These are phyloP conservation scores for Emergomyces pasteurianus DNA, from an alignment of 2,329 filamentous ascomycete species.

Conservation along the genomic window DNA sequence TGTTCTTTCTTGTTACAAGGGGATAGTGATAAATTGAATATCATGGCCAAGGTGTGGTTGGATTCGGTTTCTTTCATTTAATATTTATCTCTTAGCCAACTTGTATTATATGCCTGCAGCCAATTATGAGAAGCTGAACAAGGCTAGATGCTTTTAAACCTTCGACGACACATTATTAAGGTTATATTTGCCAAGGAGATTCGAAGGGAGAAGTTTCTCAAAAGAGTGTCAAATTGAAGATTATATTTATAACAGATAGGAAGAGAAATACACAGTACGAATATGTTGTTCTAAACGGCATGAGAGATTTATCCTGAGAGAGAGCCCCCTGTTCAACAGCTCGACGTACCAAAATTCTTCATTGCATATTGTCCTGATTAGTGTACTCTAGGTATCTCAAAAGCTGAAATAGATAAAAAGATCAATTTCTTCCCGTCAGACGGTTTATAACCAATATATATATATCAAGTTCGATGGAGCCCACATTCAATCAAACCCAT, in stretches of 20 bases:
- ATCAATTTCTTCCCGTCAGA: no score
- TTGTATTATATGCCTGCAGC: no score
- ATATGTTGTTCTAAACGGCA: background rate
- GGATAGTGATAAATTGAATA: background rate
- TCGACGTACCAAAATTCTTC: background rate
- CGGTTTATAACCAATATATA: background rate
- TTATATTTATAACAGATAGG: background rate
- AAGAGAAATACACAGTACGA: background rate
- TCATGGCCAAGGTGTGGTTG: no score
- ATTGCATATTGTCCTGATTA: background rate
- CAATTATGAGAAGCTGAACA: no score
- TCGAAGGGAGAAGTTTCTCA: background rate
- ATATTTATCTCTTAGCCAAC: no score
- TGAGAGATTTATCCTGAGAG: background rate
- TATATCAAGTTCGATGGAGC: background rate
- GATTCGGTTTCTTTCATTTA: no score
- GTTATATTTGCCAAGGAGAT: background rate
- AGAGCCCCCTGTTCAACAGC: background rate
- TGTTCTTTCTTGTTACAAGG: background rate
- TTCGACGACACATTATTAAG: background rate
- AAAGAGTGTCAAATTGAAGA: background rate
- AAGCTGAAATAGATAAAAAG: background rate
- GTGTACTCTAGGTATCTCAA: background rate
- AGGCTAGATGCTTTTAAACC: no score
- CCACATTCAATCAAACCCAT: background rate